Conservation (phyloP, 805 yeast genomes). For the Candida alai region DNA sequence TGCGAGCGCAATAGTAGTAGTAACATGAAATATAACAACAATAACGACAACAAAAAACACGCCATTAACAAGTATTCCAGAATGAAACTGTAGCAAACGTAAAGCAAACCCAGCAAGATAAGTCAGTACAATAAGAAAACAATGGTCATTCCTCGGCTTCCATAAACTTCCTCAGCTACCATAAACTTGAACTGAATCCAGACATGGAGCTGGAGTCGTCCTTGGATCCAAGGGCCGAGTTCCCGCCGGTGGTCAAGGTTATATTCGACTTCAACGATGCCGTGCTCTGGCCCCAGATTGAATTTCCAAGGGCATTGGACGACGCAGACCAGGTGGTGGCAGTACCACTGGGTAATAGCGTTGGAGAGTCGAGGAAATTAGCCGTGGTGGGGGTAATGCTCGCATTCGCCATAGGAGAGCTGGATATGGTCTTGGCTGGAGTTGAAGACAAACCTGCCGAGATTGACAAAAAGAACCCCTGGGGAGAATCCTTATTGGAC, state of each 20-base stretch:
- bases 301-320: conserved; percentile 2
- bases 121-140: background rate
- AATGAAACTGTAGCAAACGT: too few relatives aligned
- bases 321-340: conserved; percentile 13
- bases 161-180: conserved; percentile 8
- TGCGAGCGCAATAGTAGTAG: too few relatives aligned
- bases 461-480: conserved; percentile 17
- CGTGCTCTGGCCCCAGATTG: conserved; percentile 6
- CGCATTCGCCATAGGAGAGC: background rate
- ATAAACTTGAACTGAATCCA: conserved; percentile 7
- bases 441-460: conserved; percentile 1
- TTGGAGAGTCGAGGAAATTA: conserved; percentile 17
- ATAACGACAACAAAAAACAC: background rate
- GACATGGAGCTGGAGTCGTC: conserved; percentile 1
- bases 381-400: conserved; percentile 7
- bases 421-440: background rate
- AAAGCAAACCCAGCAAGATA: too few relatives aligned
- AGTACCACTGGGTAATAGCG: conserved; percentile 12
- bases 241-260: conserved; percentile 6
- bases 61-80: background rate
- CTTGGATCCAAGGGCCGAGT: conserved; percentile 4
- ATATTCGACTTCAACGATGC: conserved; percentile 3
- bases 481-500: conserved; percentile 21
- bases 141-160: background rate
- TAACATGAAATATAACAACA: background rate